Evolutionary conservation across 208 protist species (phyloP).

Genomic region (Trypanosoma theileri): DNA sequence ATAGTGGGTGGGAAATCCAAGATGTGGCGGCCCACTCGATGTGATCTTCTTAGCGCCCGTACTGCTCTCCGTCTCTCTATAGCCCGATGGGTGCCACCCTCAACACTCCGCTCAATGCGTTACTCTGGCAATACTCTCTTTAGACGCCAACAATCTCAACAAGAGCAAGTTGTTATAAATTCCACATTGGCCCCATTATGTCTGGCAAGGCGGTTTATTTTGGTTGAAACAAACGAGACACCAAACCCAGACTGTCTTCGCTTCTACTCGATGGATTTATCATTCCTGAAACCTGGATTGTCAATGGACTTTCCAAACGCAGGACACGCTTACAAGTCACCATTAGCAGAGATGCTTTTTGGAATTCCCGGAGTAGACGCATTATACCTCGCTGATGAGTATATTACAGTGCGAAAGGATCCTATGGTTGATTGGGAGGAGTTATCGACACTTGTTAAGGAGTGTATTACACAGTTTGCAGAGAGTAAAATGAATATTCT

Average conservation of each 20-base stretch:
- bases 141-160: background rate
- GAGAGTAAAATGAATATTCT: conserved; percentile 71
- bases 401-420: conserved; percentile 73
- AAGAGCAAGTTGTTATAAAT: background rate
- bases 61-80: background rate
- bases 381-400: conserved; percentile 81
- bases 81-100: background rate
- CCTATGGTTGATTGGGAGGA: conserved; percentile 52
- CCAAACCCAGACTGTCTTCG: conserved; percentile 85
- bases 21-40: conserved; percentile 1
- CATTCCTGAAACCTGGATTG: conserved; percentile 74
- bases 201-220: conserved; percentile 35
- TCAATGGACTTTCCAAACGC: conserved; percentile 73
- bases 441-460: conserved; percentile 52
- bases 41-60: background rate
- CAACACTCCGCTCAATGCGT: conserved; percentile 1
- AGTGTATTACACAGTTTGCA: conserved; percentile 71
- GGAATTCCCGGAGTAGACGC: conserved; percentile 64
- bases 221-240: conserved; percentile 80
- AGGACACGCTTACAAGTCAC: conserved; percentile 70
- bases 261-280: conserved; percentile 88
- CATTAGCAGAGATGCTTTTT: conserved; percentile 69
- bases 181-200: background rate
- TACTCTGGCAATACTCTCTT: background rate
- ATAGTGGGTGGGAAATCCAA: background rate